Evolutionary conservation across 1,284 basidiomycete genomes (phyloP).

Genomic region (Cutaneotrichosporon dermatis): DNA sequence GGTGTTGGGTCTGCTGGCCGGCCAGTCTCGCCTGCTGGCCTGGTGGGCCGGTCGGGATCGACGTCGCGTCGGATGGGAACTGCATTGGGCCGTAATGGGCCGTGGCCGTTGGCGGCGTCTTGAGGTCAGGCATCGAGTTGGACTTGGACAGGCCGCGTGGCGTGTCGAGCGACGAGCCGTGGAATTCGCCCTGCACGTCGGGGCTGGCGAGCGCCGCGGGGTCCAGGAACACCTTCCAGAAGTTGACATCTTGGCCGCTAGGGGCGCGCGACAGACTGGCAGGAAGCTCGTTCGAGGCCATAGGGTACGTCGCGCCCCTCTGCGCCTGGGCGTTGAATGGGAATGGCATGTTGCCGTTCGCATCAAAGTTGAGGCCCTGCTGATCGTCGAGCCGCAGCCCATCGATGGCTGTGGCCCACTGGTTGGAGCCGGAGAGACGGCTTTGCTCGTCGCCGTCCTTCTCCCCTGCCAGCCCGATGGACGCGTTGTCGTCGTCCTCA

Average conservation of each 20-base stretch:
- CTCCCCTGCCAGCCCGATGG: not conserved
- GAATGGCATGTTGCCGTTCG: slow-evolving; percentile 1
- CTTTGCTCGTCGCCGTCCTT: slow-evolving; percentile 12
- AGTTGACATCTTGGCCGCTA: slow-evolving; percentile 31
- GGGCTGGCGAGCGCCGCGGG: slow-evolving; percentile 26
- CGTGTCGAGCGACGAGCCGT: not conserved
- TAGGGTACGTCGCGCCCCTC: slow-evolving; percentile 21
- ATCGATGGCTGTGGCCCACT: slow-evolving; percentile 41
- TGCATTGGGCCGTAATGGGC: slow-evolving; percentile 1
- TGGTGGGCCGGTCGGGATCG: not conserved
- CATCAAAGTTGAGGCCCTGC: slow-evolving; percentile 1
- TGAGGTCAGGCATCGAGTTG: slow-evolving; percentile 42
- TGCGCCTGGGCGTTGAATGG: not conserved
- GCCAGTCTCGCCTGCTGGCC: not conserved
- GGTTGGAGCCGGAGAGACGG: slow-evolving; percentile 29
- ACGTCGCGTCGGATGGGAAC: not conserved
- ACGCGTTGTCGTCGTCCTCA: slow-evolving; percentile 5
- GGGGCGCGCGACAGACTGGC: slow-evolving; percentile 17
- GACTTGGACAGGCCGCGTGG: slow-evolving; percentile 27
- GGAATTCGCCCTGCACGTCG: slow-evolving; percentile 31
- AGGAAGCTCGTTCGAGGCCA: slow-evolving; percentile 1
- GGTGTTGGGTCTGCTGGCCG: not conserved
- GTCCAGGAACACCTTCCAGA: slow-evolving; percentile 44
- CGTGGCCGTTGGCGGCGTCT: slow-evolving; percentile 20
- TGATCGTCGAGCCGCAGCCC: slow-evolving; percentile 25